These are phyloP conservation scores for Penicillium dipodomyicola DNA, from an alignment of 495 filamentous ascomycete species.

Conservation along the genomic window DNA sequence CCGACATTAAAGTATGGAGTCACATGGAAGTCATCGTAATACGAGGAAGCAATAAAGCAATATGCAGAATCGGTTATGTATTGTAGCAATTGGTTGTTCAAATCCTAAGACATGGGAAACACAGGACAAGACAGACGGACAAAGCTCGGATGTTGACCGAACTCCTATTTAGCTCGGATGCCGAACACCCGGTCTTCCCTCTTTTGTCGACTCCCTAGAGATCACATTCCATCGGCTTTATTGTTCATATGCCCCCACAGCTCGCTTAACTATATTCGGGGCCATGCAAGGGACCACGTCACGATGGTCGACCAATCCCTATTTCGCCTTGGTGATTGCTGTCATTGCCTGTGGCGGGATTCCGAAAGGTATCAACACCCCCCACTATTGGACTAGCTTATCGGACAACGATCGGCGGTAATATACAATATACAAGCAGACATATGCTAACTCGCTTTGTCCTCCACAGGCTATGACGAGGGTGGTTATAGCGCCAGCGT, in stretches of 20 bases:
- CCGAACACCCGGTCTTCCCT: background rate
- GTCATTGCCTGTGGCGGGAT: slow-evolving; percentile 45
- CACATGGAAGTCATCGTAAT: background rate
- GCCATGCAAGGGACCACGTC: slow-evolving; percentile 35
- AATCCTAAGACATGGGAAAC: background rate
- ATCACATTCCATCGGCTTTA: slow-evolving; percentile 16
- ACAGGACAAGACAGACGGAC: no score
- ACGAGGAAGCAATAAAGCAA: background rate
- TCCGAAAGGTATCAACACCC: slow-evolving; percentile 37
- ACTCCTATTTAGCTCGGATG: slow-evolving; percentile 10
- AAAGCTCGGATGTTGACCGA: slow-evolving; percentile 31
- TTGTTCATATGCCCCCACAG: slow-evolving; percentile 4
- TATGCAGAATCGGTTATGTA: background rate
- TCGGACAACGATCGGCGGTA: background rate
- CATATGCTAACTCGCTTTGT: slow-evolving; percentile 1
- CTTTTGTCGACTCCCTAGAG: slow-evolving; percentile 5
- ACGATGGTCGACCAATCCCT: slow-evolving; percentile 42
- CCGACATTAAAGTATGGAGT: slow-evolving; percentile 21
- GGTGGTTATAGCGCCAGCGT: slow-evolving; percentile 48
- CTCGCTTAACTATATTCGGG: slow-evolving; percentile 7
- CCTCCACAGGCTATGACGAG: slow-evolving; percentile 44
- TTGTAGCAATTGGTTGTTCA: background rate
- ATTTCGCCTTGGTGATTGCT: slow-evolving; percentile 40
- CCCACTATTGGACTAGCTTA: background rate
- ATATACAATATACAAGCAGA: background rate